Base-by-base conservation (phyloP, 805 yeast genomes). In the Danielia oregonensis region DNA sequence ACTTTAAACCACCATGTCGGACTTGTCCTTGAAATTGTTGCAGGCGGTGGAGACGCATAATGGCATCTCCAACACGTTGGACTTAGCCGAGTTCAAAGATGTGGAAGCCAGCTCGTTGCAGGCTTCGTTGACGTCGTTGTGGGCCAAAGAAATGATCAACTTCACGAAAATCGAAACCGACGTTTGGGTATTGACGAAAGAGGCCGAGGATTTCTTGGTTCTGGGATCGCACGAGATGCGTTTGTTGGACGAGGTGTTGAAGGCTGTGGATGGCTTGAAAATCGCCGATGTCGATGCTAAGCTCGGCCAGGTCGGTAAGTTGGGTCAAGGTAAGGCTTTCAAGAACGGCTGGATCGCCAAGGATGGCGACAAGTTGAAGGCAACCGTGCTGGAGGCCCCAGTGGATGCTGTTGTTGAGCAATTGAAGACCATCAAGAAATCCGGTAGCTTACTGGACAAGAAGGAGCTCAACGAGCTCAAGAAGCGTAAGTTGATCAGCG, bases 321-420 rank as follows among this genome's bases (percentile, higher is more conserved):
- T 91, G 45, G 99, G 98, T 44, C 98, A 93, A 68, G 95, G 95
- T 49, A 81, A 89, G 54, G 99, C 97, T 12, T 94, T 93, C 76
- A 91, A 88, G 64, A 89, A 89, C 61, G 94, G 95, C 26, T 93
- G 99, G 99, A 81, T 93, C 52, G 67, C 76, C 44, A 93, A 94
- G 60, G 85, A 82, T 39, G 94, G 91, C 38, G 95, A 85, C 49
- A 78, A 73, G 52, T 74, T 91, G 49, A 76, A 86, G 32, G 58
- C 85, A 18, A 76, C 78, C 44, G 69, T 81, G 21, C 63, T 69
- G 31, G 67, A 65, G 26, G 59, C 71, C 36, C 87, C 88, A 24
- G 64, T 59, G 8, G 96, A 86, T 61, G 70, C 67, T 30, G 85
- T 89, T 11, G 83, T 82, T 34, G 65, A 63, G 16, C 77, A 79